Evolutionary conservation across 106 monocot genomes (phyloP), one percentile per base, ranked within the genome.

Genomic region (Acorus gramineus): DNA sequence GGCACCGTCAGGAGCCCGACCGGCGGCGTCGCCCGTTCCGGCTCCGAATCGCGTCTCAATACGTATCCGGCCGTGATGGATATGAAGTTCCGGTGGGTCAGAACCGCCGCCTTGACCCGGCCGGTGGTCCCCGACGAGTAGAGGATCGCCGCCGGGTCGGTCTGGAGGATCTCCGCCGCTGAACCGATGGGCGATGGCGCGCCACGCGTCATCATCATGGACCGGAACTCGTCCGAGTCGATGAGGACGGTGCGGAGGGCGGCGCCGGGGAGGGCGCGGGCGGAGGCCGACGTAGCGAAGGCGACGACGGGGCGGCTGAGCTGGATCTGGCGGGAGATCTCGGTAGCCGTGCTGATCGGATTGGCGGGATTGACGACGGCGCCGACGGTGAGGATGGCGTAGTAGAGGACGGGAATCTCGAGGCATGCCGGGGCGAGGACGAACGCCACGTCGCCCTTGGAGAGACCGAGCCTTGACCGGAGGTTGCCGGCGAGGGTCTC

Each of bases 71-170:
- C 74, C 4, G 61, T 12, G 78, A 78, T 59, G 9, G 89, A 78
- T 44, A 93, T 93, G 77, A 85, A 77, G 79, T 61, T 77, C 8
- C 82, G 70, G 64, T 93, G 93, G 2, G 89, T 47, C 11, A 86
- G 59, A 6, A 77, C 81, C 2, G 69, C 89, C 8, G 86, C 84
- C 76, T 86, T 89, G 42, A 78, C 56, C 8, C 57, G 42, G 4
- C 93, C 93, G 0, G 88, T 93, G 6, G 89, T 93, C 3, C 93
- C 93, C 3, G 85, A 93, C 2, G 93, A 85, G 79, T 71, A 93
- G 61, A 77, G 85, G 7, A 85, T 79, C 3, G 66, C 83, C 6
- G 93, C 93, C 11, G 61, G 0, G 10, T 93, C 93, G 7, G 82
- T 71, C 60, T 80, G 88, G 6, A 5, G 6, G 11, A 92, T 60